Percentiles rank a stretch among this genome's conserved stretches.
These are phyloP conservation scores for Trichoderma atroviride DNA, from an alignment of 2,329 filamentous ascomycete genomes.

Conservation along the genomic window DNA sequence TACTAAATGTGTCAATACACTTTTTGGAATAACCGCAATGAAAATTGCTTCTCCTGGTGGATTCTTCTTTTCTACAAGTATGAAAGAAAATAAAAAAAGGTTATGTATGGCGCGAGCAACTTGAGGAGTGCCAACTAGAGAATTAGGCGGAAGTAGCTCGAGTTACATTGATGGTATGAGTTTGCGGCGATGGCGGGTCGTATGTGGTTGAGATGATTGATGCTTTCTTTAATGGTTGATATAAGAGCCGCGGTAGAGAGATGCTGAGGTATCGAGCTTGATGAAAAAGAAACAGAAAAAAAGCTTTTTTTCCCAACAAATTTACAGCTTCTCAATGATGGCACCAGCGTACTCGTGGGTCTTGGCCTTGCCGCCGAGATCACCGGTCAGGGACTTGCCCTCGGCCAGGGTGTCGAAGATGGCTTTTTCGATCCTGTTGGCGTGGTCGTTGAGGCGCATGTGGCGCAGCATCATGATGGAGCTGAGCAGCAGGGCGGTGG, in stretches of 20 bases:
- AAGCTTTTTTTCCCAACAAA: not conserved
- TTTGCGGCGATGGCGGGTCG: not conserved
- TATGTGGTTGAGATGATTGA: not conserved
- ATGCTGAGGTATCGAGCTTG: constrained; percentile 14
- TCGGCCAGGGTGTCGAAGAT: constrained; percentile 94
- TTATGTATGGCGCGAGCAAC: constrained; percentile 1
- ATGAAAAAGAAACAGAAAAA: not conserved
- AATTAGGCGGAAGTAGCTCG: not conserved
- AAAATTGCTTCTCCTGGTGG: not conserved
- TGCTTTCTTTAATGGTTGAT: not conserved
- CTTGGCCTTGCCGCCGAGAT: constrained; percentile 94
- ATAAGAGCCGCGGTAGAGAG: not conserved
- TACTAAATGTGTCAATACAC: constrained; percentile 17
- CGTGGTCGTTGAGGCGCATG: constrained; percentile 88
- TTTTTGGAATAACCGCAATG: constrained; percentile 1
- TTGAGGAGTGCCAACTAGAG: not conserved
- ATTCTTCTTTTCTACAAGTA: not conserved
- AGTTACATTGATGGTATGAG: not conserved
- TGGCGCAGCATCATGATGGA: constrained; percentile 99
- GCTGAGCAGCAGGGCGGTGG: constrained; percentile 89
- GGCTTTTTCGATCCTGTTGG: constrained; percentile 85
- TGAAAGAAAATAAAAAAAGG: not conserved
- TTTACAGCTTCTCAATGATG: constrained; percentile 74
- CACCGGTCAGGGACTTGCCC: constrained; percentile 94
- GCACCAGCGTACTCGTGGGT: constrained; percentile 91